Evolutionary conservation across 2,329 filamentous ascomycete species (phyloP).

Genomic region (Pseudopithomyces chartarum): DNA sequence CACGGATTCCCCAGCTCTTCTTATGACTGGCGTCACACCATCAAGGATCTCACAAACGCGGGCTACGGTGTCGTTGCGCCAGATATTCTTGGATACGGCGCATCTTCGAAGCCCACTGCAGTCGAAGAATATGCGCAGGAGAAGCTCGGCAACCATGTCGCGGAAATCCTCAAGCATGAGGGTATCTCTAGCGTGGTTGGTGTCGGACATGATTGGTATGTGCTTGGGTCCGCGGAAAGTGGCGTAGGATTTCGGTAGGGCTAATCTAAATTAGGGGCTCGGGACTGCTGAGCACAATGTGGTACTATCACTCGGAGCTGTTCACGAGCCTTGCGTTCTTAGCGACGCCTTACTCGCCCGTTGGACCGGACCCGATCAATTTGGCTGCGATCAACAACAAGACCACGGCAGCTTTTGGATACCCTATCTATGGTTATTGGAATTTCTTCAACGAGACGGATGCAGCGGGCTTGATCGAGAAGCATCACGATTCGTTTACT

Average conservation of each 20-base stretch:
- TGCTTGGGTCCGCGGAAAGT: background rate
- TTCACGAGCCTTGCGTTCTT: background rate
- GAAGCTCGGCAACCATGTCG: background rate
- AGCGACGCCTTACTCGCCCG: background rate
- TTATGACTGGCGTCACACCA: slow-evolving; percentile 66
- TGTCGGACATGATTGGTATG: slow-evolving; percentile 11
- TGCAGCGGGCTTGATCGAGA: slow-evolving; percentile 1
- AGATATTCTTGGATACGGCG: slow-evolving; percentile 68
- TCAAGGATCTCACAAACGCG: slow-evolving; percentile 57
- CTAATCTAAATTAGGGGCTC: background rate
- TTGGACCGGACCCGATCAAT: background rate
- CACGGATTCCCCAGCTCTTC: slow-evolving; percentile 69
- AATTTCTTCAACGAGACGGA: slow-evolving; percentile 11
- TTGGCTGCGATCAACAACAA: background rate
- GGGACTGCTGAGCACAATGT: background rate
- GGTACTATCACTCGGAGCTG: background rate
- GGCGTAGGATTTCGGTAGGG: too few relatives aligned
- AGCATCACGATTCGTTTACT: slow-evolving; percentile 2
- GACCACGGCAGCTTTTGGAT: slow-evolving; percentile 1
- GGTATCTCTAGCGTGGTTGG: slow-evolving; percentile 1
- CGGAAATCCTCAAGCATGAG: slow-evolving; percentile 5
- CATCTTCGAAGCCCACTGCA: slow-evolving; percentile 49
- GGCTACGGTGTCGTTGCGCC: slow-evolving; percentile 67
- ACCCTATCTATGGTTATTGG: slow-evolving; percentile 8
- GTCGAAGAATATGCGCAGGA: slow-evolving; percentile 9